These are phyloP conservation scores for Ilyonectria robusta DNA, from an alignment of 2,329 filamentous ascomycete species.

Conservation along the genomic window DNA sequence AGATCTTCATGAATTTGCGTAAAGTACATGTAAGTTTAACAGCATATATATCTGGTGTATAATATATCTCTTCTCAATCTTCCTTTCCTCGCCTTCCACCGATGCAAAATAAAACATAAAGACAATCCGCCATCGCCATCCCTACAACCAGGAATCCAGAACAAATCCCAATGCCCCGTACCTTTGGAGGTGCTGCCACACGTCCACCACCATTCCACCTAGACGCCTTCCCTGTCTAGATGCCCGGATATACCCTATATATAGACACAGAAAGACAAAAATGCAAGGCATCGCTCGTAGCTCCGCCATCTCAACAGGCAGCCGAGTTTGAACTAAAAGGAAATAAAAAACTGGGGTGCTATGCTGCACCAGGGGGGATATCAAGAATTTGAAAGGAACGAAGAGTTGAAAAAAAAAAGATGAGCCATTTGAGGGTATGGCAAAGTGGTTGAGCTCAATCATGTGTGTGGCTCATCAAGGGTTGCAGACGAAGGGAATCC, in stretches of 20 bases:
- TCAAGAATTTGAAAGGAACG: constrained; percentile 37
- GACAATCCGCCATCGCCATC: constrained; percentile 15
- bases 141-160: constrained; percentile 21
- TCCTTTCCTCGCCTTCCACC: background rate
- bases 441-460: constrained; percentile 2
- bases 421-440: background rate
- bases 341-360: constrained; percentile 29
- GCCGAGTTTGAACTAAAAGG: constrained; percentile 26
- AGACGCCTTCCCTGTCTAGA: constrained; percentile 46
- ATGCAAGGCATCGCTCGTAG: constrained; percentile 41
- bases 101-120: constrained; percentile 11
- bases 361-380: constrained; percentile 41
- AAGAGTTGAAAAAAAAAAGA: constrained; percentile 17
- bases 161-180: constrained; percentile 16
- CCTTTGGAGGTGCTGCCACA: background rate
- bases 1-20: background rate
- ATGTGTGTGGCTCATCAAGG: constrained; percentile 17
- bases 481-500: constrained; percentile 14
- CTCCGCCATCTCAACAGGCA: constrained; percentile 14
- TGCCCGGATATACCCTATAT: constrained; percentile 35
- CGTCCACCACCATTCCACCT: constrained; percentile 23
- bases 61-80: background rate
- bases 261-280: constrained; percentile 32
- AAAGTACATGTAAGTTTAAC: background rate
- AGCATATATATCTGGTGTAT: constrained; percentile 6